These are phyloP conservation scores for Comarum palustre DNA, from an alignment of 306 rosid species.

Conservation along the genomic window DNA sequence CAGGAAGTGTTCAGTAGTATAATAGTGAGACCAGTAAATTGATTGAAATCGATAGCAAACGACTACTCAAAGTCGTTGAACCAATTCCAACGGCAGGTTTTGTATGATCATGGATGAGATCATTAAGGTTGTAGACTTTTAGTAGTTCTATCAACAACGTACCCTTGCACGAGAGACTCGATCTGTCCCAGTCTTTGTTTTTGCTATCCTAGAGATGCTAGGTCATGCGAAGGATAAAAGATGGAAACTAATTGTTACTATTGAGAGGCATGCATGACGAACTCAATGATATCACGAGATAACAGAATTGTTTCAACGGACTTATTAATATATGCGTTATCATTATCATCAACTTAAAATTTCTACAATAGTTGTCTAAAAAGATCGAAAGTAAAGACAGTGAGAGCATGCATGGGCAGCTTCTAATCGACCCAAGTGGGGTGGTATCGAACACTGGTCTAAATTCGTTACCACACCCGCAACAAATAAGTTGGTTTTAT, in stretches of 20 bases:
- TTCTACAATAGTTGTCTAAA: too few species aligned
- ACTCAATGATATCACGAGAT: too few species aligned
- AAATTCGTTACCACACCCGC: too few species aligned
- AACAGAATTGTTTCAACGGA: too few species aligned
- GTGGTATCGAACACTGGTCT: too few species aligned
- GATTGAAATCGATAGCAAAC: not conserved
- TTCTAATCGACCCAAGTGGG: too few species aligned
- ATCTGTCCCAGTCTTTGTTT: not conserved
- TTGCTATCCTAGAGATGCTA: not conserved
- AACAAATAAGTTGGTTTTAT: too few species aligned
- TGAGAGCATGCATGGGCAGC: too few species aligned
- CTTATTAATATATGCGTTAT: too few species aligned
- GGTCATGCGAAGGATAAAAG: not conserved
- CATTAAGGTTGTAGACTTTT: not conserved
- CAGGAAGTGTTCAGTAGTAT: not conserved
- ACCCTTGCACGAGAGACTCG: not conserved
- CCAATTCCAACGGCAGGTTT: constrained; percentile 4
- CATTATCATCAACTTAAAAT: too few species aligned
- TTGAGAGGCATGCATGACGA: too few species aligned
- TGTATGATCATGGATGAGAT: not conserved
- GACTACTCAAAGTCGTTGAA: constrained; percentile 13
- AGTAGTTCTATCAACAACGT: not conserved
- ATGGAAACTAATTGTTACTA: not conserved
- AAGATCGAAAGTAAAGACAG: too few species aligned
- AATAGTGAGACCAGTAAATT: not conserved